phyloP scores from a whole-genome alignment of 2,329 filamentous ascomycete species.

The Aspergillus sp. region DNA sequence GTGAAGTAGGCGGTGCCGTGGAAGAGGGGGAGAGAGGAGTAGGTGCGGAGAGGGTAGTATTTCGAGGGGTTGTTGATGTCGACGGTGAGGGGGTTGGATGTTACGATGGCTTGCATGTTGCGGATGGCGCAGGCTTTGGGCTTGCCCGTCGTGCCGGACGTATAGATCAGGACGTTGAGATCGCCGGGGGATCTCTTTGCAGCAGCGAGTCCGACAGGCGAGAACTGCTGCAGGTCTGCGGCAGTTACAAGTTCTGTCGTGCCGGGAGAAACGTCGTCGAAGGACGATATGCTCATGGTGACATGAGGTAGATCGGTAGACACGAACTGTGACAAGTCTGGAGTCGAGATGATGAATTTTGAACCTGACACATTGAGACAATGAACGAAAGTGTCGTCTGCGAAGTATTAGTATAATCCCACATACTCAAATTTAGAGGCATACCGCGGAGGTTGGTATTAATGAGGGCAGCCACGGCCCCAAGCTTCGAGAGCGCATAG shows the following conservation, averaged over 20 bases:
- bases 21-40: conserved; percentile 50
- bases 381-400: conserved; percentile 47
- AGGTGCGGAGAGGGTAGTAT: conserved; percentile 48
- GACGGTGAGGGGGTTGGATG: conserved; percentile 35
- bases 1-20: conserved; percentile 51
- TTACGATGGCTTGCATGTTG: conserved; percentile 39
- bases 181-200: conserved; percentile 38
- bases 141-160: conserved; percentile 50
- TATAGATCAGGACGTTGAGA: conserved; percentile 45
- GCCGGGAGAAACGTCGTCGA: conserved; percentile 26
- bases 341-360: conserved; percentile 45
- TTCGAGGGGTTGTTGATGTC: conserved; percentile 40
- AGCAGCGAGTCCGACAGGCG: conserved; percentile 21
- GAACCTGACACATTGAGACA: conserved; percentile 45
- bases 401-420: no score
- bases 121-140: conserved; percentile 47
- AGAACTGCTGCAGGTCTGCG: conserved; percentile 26
- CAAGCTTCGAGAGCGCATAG: conserved; percentile 48
- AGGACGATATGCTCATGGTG: conserved; percentile 40
- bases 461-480: conserved; percentile 46
- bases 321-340: conserved; percentile 42
- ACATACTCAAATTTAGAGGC: no score
- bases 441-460: conserved; percentile 50
- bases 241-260: conserved; percentile 26
- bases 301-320: conserved; percentile 35